Evolutionary conservation across 2,329 filamentous ascomycete genomes (phyloP), one percentile per base, ranked within the genome.

Genomic region (Massarina eburnea): DNA sequence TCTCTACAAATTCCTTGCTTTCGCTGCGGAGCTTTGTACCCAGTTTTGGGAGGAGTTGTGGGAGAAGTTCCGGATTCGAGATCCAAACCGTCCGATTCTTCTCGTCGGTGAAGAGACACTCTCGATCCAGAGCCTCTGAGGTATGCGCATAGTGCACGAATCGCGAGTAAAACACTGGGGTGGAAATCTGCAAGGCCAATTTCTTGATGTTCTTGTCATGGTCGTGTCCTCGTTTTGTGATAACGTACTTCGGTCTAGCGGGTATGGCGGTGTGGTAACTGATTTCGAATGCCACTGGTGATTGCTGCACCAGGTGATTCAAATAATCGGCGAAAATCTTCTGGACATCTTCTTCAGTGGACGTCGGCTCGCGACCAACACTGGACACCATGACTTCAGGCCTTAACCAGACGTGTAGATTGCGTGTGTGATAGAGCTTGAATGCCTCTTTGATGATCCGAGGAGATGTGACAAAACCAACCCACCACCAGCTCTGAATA

Each of bases 121-220:
- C 83, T 47, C 77, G 76, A 44, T 83, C 80, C 22, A 88, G 71
- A 1, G 81, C 83, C 54, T 85, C 81, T 15, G 81, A 74, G 18
- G 81, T 80, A 57, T 85, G 76, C 0, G 79, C 73, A 58, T 88
- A 87, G 51, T 80, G 76, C 1, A 83, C 74, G 38, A 88, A 83
- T 21, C 84, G 78, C 10, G 80, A 76, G 70, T 89, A 89, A 59
- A 89, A 89, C 0, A 71, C 73, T 1, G 86, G 85, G 0, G 82
- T 85, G 17, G 86, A 64, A 4, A 88, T 71, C 42, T 77, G 78
- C 38, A 88, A 70, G 34, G 80, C 78, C 5, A 86, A 40, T 1
- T 75, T 65, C 18, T 75, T 68, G 2, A 49, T 48, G 2, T 42
- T 30, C 2, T 48, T 40, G 10, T 44, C 36, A 4, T 24, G 46